Evolutionary conservation across 352 stramenopile species (phyloP).

Genomic region (Phytophthora fragariaefolia): DNA sequence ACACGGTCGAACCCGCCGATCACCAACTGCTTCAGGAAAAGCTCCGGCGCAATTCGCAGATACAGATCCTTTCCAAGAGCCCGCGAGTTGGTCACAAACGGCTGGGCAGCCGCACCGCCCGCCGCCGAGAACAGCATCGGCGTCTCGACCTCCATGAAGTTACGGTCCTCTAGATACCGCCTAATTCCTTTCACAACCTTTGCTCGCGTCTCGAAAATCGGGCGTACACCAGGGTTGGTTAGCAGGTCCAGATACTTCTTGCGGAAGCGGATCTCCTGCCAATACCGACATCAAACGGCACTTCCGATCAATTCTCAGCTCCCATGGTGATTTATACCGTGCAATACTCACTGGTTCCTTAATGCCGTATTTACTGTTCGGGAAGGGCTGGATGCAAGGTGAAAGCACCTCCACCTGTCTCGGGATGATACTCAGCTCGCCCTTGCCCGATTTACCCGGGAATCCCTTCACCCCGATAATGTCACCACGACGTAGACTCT

Average conservation of each 20-base stretch:
- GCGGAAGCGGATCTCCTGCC: slow-evolving; percentile 97
- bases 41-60: slow-evolving; percentile 96
- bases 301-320: slow-evolving; percentile 8
- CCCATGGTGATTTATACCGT: too few species aligned
- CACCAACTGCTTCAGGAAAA: slow-evolving; percentile 98
- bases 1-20: slow-evolving; percentile 98
- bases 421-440: slow-evolving; percentile 85
- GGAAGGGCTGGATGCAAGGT: slow-evolving; percentile 92
- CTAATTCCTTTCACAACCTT: slow-evolving; percentile 79
- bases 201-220: slow-evolving; percentile 94
- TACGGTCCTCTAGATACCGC: slow-evolving; percentile 71
- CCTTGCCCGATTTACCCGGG: slow-evolving; percentile 83
- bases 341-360: slow-evolving; percentile 82
- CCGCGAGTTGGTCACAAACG: slow-evolving; percentile 98
- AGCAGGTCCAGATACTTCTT: slow-evolving; percentile 99
- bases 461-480: slow-evolving; percentile 84
- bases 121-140: slow-evolving; percentile 99
- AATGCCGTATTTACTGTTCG: slow-evolving; percentile 95
- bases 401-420: slow-evolving; percentile 93
- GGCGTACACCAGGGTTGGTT: slow-evolving; percentile 93
- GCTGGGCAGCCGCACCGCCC: slow-evolving; percentile 96
- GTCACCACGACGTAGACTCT: slow-evolving; percentile 79
- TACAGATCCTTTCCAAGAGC: slow-evolving; percentile 97
- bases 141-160: slow-evolving; percentile 95
- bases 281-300: slow-evolving; percentile 53